Conservation (phyloP, 768 basidiomycete species). For the Hypholoma fasciculare region DNA sequence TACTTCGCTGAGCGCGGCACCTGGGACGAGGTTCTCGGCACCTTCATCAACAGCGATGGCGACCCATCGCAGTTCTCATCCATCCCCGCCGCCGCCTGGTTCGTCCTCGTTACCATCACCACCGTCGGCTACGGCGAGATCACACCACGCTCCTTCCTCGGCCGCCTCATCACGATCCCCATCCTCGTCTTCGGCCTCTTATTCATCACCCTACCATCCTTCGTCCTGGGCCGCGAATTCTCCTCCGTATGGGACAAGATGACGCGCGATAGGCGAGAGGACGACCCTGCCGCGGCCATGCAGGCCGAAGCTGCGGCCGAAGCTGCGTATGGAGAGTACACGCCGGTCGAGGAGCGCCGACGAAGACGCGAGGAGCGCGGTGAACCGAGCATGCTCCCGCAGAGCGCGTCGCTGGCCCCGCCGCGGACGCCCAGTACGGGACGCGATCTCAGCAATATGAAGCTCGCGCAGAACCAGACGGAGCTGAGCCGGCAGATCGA, state of each 20-base stretch:
- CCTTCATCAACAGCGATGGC: conserved; percentile 84
- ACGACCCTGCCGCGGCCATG: background rate
- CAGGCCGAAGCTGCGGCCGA: background rate
- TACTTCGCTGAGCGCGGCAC: conserved; percentile 91
- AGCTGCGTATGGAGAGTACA: background rate
- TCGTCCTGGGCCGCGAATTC: conserved; percentile 91
- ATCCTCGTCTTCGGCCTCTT: conserved; percentile 86
- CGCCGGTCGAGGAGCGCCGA: background rate
- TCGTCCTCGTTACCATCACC: conserved; percentile 82
- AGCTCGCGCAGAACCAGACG: conserved; percentile 65
- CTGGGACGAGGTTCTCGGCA: conserved; percentile 80
- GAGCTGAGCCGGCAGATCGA: conserved; percentile 67
- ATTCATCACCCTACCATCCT: conserved; percentile 87
- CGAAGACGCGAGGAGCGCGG: background rate
- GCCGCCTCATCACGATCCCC: conserved; percentile 82
- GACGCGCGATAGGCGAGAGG: conserved; percentile 39
- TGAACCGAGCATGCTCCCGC: background rate
- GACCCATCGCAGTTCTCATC: conserved; percentile 76
- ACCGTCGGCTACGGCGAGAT: conserved; percentile 94
- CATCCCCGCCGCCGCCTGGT: conserved; percentile 58
- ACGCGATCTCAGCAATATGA: conserved; percentile 55
- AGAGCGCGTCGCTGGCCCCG: background rate
- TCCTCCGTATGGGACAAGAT: conserved; percentile 88
- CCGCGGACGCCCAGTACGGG: background rate
- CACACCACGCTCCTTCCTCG: conserved; percentile 85